Conservation (phyloP, 768 basidiomycete species). For the Pleurotus tuber-regium region DNA sequence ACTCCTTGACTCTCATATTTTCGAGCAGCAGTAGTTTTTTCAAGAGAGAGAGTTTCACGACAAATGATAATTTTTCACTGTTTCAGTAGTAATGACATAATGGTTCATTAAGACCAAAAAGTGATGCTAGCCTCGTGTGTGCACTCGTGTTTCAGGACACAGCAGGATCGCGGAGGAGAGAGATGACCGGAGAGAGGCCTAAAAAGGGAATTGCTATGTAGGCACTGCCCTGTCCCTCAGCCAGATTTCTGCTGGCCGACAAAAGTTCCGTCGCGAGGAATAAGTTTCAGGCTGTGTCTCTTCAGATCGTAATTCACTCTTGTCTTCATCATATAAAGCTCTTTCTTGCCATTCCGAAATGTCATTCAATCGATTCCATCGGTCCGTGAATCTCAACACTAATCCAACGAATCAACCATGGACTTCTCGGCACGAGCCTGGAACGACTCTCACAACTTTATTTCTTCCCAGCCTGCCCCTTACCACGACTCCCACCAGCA, state of each 20-base stretch:
- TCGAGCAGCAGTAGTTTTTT: conserved; percentile 31
- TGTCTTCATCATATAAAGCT: not conserved
- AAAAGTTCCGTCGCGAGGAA: conserved; percentile 8
- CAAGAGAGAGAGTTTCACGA: conserved; percentile 11
- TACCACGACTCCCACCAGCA: conserved; percentile 4
- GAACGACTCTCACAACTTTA: conserved; percentile 1
- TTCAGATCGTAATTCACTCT: no score
- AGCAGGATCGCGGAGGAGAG: conserved; percentile 6
- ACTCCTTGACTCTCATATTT: conserved; percentile 72
- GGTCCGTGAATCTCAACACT: conserved; percentile 12
- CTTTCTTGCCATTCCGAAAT: not conserved
- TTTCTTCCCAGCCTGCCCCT: conserved; percentile 8
- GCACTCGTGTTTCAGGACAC: conserved; percentile 9
- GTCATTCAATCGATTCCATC: not conserved
- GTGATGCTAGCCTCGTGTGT: conserved; percentile 6
- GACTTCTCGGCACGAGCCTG: conserved; percentile 10
- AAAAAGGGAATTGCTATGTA: conserved; percentile 2
- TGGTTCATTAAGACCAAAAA: not conserved
- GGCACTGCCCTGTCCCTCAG: not conserved
- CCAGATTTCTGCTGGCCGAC: no score
- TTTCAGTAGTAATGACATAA: conserved; percentile 5
- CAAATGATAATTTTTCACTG: conserved; percentile 6
- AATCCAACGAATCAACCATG: not conserved
- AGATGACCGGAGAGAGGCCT: not conserved
- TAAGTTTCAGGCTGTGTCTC: not conserved